A percentile compares a stretch with the other conserved stretches of the same genome.
Evolutionary conservation across 768 basidiomycete species (phyloP).

Genomic region (Termitomyces sp.): DNA sequence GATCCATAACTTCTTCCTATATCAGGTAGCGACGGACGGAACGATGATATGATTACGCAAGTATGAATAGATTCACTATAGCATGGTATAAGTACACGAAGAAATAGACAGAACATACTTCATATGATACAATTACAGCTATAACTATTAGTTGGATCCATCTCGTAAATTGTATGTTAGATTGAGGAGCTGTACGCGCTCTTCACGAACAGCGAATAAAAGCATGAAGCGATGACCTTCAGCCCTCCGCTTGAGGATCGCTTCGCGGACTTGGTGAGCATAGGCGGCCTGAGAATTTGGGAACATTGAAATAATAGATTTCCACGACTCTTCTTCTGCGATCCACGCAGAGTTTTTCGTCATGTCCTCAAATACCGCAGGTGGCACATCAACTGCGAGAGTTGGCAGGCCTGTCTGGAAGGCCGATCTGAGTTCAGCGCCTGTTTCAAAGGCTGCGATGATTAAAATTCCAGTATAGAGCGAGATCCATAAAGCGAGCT

Average conservation of each 20-base stretch:
- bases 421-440: conserved; percentile 49
- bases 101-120: not conserved
- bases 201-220: conserved; percentile 64
- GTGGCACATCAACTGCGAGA: conserved; percentile 66
- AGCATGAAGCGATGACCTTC: conserved; percentile 62
- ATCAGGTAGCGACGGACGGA: too few relatives aligned
- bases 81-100: not conserved
- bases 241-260: conserved; percentile 50
- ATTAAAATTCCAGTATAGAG: not conserved
- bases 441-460: conserved; percentile 55
- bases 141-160: conserved; percentile 9
- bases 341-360: conserved; percentile 56
- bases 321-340: conserved; percentile 73
- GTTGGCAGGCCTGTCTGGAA: conserved; percentile 58
- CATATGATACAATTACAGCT: conserved; percentile 4
- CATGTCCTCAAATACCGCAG: conserved; percentile 57
- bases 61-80: not conserved
- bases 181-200: conserved; percentile 56
- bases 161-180: conserved; percentile 20
- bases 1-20: too few relatives aligned
- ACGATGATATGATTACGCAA: not conserved
- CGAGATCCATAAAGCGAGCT: conserved; percentile 3
- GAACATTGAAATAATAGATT: conserved; percentile 46
- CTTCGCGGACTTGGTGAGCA: conserved; percentile 63
- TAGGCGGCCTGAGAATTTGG: conserved; percentile 55